Base-by-base conservation (phyloP, 805 yeast species). In the Cyberlindnera nakhonratchasimensis region DNA sequence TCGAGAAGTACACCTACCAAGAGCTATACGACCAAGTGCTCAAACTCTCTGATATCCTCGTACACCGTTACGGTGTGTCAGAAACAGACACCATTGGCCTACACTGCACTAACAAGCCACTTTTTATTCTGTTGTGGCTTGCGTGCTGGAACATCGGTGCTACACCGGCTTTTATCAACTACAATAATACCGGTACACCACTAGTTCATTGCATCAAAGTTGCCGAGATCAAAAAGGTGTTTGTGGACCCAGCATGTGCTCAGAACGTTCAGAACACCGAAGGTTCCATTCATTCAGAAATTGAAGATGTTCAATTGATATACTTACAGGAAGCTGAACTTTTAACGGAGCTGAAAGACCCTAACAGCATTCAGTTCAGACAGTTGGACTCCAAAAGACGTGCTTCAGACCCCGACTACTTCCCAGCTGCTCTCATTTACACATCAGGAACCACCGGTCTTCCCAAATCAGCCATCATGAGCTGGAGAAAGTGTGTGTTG, bases 361-460 rank as follows among this genome's bases (percentile, higher is more conserved):
- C 66, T 34, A 45, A 66, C 21, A 56, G 74, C 25, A 77, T 78
- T 14, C 61, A 65, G 57, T 71, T 76, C 57, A 64, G 90, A 57
- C 78, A 82, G 43, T 64, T 70, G 0, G 80, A 80, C 52, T 52
- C 63, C 8, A 63, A 76, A 9, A 75, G 96, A 63, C 75, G 85
- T 50, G 75, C 77, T 8, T 63, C 64, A 8, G 79, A 79, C 39
- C 62, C 69, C 11, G 83, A 82, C 58, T 75, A 70, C 51, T 75
- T 78, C 42, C 75, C 91, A 4, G 81, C 85, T 17, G 74, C 82
- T 50, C 72, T 86, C 51, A 86, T 90, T 39, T 90, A 82, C 62
- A 90, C 98, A 1, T 86, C 96, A 0, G 98, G 98, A 29, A 91
- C 97, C 6, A 87, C 97, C 0, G 97, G 97, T 0, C 66, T 90